Evolutionary conservation across 805 yeast species (phyloP).

Genomic region (Yarrowia sp.): DNA sequence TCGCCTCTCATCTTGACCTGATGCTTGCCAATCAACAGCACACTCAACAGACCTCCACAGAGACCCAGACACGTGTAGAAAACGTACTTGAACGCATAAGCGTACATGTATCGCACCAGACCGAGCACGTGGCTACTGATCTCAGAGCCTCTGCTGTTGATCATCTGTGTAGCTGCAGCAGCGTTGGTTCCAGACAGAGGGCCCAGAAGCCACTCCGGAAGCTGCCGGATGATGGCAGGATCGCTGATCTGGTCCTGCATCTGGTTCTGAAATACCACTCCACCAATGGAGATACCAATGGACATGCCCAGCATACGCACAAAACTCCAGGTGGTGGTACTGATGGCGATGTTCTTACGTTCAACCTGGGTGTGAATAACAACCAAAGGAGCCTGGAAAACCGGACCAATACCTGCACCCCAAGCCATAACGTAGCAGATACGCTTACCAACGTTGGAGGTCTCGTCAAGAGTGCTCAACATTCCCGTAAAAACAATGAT

Average conservation of each 20-base stretch:
- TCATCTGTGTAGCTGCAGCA: slow-evolving; percentile 23
- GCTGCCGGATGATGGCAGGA: not conserved
- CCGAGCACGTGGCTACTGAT: not conserved
- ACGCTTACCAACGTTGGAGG: slow-evolving; percentile 40
- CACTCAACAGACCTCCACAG: slow-evolving; percentile 6
- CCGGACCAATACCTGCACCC: slow-evolving; percentile 50
- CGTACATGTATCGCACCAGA: slow-evolving; percentile 20
- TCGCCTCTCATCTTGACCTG: slow-evolving; percentile 25
- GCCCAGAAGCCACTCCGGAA: not conserved
- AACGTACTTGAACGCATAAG: slow-evolving; percentile 20
- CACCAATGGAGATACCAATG: slow-evolving; percentile 47
- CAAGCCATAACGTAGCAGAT: slow-evolving; percentile 47
- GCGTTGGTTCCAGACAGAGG: slow-evolving; percentile 18
- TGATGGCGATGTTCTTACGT: slow-evolving; percentile 47
- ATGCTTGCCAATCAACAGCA: slow-evolving; percentile 20
- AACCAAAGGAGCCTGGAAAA: slow-evolving; percentile 46
- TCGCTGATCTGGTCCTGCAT: slow-evolving; percentile 31
- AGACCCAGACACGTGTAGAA: slow-evolving; percentile 18
- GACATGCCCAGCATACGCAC: slow-evolving; percentile 40
- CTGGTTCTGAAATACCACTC: slow-evolving; percentile 44
- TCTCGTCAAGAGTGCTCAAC: slow-evolving; percentile 42
- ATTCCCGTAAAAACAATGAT: slow-evolving; percentile 45
- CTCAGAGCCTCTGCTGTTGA: not conserved
- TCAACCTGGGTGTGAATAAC: slow-evolving; percentile 53
- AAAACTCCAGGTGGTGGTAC: slow-evolving; percentile 47